Percentiles rank a stretch among this genome's conserved stretches.
These are phyloP conservation scores for Capsicum baccatum DNA, from an alignment of 257 asterid genomes.

Conservation along the genomic window DNA sequence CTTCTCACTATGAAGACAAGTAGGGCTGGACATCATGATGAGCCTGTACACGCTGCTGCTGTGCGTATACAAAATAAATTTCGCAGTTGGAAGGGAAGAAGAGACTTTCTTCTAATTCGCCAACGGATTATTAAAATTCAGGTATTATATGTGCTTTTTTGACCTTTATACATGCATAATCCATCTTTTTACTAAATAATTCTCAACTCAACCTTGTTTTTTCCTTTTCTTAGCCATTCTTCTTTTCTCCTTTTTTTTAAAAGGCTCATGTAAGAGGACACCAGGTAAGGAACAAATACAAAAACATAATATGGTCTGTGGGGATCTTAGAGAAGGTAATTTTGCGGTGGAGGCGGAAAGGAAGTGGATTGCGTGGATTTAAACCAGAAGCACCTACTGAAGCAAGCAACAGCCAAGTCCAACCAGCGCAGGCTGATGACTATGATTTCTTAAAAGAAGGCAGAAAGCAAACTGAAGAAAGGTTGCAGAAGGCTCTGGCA, in stretches of 20 bases:
- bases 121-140: slow-evolving; percentile 84
- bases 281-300: slow-evolving; percentile 90
- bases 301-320: slow-evolving; percentile 85
- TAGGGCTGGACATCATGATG: slow-evolving; percentile 58
- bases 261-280: slow-evolving; percentile 98
- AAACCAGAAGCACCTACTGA: slow-evolving; percentile 63
- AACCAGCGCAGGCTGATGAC: slow-evolving; percentile 70
- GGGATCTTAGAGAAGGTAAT: slow-evolving; percentile 86
- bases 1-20: slow-evolving; percentile 62
- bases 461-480: slow-evolving; percentile 81
- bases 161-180: slow-evolving; percentile 18
- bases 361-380: slow-evolving; percentile 84
- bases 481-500: slow-evolving; percentile 82
- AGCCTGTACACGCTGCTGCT: slow-evolving; percentile 79
- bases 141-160: slow-evolving; percentile 44
- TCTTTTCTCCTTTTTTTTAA: slow-evolving; percentile 35
- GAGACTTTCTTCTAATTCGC: slow-evolving; percentile 68
- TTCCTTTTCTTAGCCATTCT: neutral
- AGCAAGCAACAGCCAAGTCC: slow-evolving; percentile 48
- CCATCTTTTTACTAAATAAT: slow-evolving; percentile 20
- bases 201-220: slow-evolving; percentile 2
- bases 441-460: slow-evolving; percentile 85
- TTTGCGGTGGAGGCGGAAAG: slow-evolving; percentile 85
- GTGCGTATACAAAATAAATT: slow-evolving; percentile 83
- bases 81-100: slow-evolving; percentile 95